Evolutionary conservation across 2,329 filamentous ascomycete genomes (phyloP), one percentile per base, ranked within the genome.

Genomic region (Tetracladium maxilliforme): DNA sequence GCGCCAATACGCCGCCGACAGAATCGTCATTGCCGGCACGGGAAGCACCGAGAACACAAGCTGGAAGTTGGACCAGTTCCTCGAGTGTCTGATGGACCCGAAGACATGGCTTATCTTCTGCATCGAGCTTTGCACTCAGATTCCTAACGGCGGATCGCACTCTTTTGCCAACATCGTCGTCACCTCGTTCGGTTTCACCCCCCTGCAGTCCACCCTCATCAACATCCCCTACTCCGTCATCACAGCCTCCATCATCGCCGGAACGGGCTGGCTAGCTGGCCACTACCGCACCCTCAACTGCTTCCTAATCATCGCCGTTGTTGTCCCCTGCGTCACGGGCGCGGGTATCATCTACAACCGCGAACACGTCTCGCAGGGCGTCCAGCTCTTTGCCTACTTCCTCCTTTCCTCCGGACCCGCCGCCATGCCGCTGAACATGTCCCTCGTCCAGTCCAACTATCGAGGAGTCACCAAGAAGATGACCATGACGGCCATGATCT

Each of bases 131-230:
- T 42, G 63, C 4, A 61, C 56, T 3, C 61, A 68, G 42, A 70
- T 74, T 14, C 67, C 70, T 20, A 75, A 73, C 32, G 68, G 68
- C 16, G 69, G 70, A 14, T 68, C 64, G 1, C 61, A 66, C 35
- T 64, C 58, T 35, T 71, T 72, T 24, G 59, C 61, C 20, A 70
- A 68, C 36, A 40, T 43, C 16, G 41, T 43, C 9, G 32, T 43
- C 1, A 26, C 15, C 2, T 33, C 24, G 4, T 42, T 44, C 17
- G 40, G 40, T 4, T 44, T 42, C 35, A 16, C 15, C 14, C 16
- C 19, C 6, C 12, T 14, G 18, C 15, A 22, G 15, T 28, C 27
- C n/a, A 25, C 30, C n/a, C 32, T 34, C 7, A 25, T 29, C 12
- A 40, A 39, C n/a, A 43, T 40, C 4, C 42, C 42, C 2, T 37